These are phyloP conservation scores for Calonectria pseudoturangicola DNA, from an alignment of 2,329 filamentous ascomycete species.

Conservation along the genomic window DNA sequence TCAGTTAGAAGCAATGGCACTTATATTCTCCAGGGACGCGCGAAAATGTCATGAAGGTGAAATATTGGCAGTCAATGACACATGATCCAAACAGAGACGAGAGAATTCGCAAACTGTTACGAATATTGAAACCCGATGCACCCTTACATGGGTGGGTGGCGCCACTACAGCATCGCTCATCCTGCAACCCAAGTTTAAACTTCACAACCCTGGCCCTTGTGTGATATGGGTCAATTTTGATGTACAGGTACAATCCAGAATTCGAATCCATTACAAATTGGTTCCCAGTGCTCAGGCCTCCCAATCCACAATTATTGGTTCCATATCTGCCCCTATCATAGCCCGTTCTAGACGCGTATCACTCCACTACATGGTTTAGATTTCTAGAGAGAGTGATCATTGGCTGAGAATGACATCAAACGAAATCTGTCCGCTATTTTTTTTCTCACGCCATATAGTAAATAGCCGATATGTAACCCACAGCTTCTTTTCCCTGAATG, in stretches of 20 bases:
- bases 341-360: too few species aligned
- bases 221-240: neutral
- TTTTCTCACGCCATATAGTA: neutral
- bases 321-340: neutral
- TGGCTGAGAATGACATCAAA: neutral
- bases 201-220: neutral
- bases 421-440: neutral
- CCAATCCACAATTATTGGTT: neutral
- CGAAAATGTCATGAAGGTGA: neutral
- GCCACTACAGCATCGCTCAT: neutral
- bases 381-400: neutral
- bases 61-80: too few species aligned
- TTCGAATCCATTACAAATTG: neutral
- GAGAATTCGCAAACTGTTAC: constrained; percentile 3
- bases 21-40: neutral
- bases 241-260: constrained; percentile 12
- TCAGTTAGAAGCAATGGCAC: neutral
- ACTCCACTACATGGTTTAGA: neutral
- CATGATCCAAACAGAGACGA: neutral
- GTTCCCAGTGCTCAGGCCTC: neutral
- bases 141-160: constrained; percentile 1
- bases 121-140: neutral
- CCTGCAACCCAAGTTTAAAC: neutral
- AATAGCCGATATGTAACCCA: neutral
- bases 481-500: neutral